phyloP scores from a whole-genome alignment of 495 filamentous ascomycete species.

The Bacidia gigantensis region DNA sequence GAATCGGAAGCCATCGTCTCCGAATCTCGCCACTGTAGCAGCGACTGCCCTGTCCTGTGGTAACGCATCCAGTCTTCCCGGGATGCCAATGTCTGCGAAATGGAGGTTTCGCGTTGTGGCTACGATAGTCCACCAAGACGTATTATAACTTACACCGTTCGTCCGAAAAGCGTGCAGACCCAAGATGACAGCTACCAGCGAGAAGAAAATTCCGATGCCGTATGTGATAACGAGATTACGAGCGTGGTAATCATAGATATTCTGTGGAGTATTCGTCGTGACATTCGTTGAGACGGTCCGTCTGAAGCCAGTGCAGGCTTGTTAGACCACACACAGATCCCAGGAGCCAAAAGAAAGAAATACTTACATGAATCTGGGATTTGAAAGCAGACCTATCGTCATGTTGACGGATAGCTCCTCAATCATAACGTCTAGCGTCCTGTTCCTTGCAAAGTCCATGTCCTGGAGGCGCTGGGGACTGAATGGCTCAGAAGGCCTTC shows the following conservation, averaged over 20 bases:
- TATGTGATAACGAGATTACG: constrained; percentile 15
- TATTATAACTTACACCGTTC: not conserved
- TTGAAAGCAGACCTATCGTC: constrained; percentile 17
- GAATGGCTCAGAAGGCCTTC: not conserved
- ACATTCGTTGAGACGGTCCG: not conserved
- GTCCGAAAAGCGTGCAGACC: not conserved
- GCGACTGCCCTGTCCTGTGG: not conserved
- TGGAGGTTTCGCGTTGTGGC: not conserved
- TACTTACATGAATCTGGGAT: constrained; percentile 13
- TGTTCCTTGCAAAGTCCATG: constrained; percentile 12
- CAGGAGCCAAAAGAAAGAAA: not conserved
- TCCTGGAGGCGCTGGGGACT: constrained; percentile 14
- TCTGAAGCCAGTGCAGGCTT: not conserved
- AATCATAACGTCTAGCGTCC: constrained; percentile 14
- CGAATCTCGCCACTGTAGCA: not conserved
- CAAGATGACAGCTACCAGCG: constrained; percentile 2
- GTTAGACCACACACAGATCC: not conserved
- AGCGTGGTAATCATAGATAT: constrained; percentile 15
- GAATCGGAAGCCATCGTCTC: too few relatives aligned
- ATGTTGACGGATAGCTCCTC: constrained; percentile 17
- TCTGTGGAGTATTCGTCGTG: not conserved
- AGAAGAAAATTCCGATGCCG: constrained; percentile 11
- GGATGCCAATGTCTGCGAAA: not conserved
- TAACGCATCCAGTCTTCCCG: not conserved
- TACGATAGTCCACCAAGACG: not conserved